A percentile compares a stretch with the other conserved stretches of the same genome.
Evolutionary conservation across 768 basidiomycete species (phyloP).

Genomic region (Rubroboletus pulcherrimus): DNA sequence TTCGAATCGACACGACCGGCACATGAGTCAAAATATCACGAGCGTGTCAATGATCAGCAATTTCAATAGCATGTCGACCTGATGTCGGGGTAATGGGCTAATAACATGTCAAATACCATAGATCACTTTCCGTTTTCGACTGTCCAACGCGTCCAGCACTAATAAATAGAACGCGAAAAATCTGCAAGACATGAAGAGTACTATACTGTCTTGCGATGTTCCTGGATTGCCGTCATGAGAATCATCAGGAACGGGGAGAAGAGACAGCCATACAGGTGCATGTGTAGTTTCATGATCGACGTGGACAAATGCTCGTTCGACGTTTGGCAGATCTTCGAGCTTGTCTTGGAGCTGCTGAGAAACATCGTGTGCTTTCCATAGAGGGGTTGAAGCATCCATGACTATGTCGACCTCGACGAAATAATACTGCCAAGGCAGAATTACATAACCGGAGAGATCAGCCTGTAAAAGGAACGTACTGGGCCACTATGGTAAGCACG

Average conservation of each 20-base stretch:
- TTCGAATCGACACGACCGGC: neutral
- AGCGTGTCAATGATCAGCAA: neutral
- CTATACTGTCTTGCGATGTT: constrained; percentile 40
- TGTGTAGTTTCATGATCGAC: constrained; percentile 95
- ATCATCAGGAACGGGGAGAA: neutral
- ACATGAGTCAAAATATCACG: neutral
- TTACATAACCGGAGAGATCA: neutral
- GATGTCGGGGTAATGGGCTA: neutral
- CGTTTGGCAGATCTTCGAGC: constrained; percentile 84
- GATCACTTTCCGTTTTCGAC: neutral
- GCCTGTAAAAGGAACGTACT: constrained; percentile 33
- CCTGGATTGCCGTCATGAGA: constrained; percentile 26
- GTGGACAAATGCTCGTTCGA: constrained; percentile 92
- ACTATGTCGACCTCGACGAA: constrained; percentile 96
- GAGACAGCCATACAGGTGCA: constrained; percentile 42
- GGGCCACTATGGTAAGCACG: constrained; percentile 91
- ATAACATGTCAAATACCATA: neutral
- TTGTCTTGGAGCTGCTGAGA: constrained; percentile 84
- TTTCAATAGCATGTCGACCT: constrained; percentile 5
- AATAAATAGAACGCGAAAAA: neutral
- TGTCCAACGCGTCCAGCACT: neutral
- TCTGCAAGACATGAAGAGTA: neutral
- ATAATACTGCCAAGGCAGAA: constrained; percentile 53
- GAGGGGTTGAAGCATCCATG: constrained; percentile 81
- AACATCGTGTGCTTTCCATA: constrained; percentile 86